Conservation (phyloP, 2,329 filamentous ascomycete species). For the Arachnomyces sp. region DNA sequence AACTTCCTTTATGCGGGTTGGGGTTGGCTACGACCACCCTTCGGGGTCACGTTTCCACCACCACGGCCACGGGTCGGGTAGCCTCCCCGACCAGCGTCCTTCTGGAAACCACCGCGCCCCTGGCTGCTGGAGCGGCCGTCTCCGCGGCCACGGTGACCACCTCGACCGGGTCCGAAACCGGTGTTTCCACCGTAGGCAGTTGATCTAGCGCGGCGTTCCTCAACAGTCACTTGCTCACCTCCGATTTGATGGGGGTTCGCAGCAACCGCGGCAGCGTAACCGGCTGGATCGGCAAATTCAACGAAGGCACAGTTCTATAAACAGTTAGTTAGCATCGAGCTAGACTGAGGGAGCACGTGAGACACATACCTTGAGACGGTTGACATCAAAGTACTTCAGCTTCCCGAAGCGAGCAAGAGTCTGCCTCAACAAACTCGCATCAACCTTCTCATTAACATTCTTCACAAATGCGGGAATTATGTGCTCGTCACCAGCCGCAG, state of each 20-base stretch:
- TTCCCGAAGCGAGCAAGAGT: slow-evolving; percentile 63
- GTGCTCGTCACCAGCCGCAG: slow-evolving; percentile 58
- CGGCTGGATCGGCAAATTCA: slow-evolving; percentile 74
- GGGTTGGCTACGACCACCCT: slow-evolving; percentile 36
- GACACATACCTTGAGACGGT: slow-evolving; percentile 61
- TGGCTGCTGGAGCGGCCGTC: slow-evolving; percentile 56
- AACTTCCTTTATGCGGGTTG: slow-evolving; percentile 31
- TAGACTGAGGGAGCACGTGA: not conserved
- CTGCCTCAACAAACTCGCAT: slow-evolving; percentile 61
- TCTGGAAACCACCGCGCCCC: slow-evolving; percentile 59
- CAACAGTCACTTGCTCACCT: slow-evolving; percentile 73
- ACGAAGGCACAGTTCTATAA: slow-evolving; percentile 89
- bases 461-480: slow-evolving; percentile 84
- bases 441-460: slow-evolving; percentile 85
- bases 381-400: slow-evolving; percentile 56
- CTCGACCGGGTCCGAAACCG: slow-evolving; percentile 50
- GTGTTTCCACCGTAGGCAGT: slow-evolving; percentile 62
- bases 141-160: slow-evolving; percentile 59
- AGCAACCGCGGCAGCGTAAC: slow-evolving; percentile 71
- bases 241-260: slow-evolving; percentile 82
- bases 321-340: slow-evolving; percentile 10
- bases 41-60: slow-evolving; percentile 44
- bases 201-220: slow-evolving; percentile 75
- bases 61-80: slow-evolving; percentile 58
- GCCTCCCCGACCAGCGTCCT: slow-evolving; percentile 57